A percentile compares a stretch with the other conserved stretches of the same genome.
These are phyloP conservation scores for Leccinum truebloodii DNA, from an alignment of 768 basidiomycete species.

Conservation along the genomic window DNA sequence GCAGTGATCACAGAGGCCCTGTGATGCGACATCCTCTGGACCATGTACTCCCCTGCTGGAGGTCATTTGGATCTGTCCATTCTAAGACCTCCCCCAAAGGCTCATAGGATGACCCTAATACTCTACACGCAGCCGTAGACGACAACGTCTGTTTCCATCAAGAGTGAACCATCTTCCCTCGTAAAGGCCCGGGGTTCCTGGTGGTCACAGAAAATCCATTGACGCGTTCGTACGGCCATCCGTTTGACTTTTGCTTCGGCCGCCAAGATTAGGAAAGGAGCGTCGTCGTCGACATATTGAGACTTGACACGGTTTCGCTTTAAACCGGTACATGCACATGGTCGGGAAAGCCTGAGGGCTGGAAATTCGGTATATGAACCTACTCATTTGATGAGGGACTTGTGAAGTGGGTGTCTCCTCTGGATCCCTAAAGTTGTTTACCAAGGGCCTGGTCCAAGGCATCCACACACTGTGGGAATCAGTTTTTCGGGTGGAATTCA, in stretches of 20 bases:
- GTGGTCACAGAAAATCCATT: neutral
- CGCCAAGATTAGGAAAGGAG: constrained; percentile 32
- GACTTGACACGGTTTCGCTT: neutral
- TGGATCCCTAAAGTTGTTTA: too few relatives aligned
- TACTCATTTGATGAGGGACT: neutral
- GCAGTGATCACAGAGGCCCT: constrained; percentile 6
- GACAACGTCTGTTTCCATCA: constrained; percentile 36
- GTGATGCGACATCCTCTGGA: neutral
- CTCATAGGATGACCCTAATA: constrained; percentile 4
- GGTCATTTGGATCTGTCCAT: neutral
- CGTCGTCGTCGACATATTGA: neutral
- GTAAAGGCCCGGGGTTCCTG: constrained; percentile 25
- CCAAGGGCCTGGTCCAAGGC: too few relatives aligned
- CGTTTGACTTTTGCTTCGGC: constrained; percentile 36
- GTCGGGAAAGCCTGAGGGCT: too few relatives aligned
- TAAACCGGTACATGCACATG: neutral
- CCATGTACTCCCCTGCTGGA: constrained; percentile 4
- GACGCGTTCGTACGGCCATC: neutral
- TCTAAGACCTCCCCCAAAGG: too few relatives aligned
- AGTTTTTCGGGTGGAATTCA: too few relatives aligned
- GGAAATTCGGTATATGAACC: too few relatives aligned
- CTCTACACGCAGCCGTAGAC: constrained; percentile 32
- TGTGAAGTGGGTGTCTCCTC: too few relatives aligned
- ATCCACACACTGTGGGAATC: neutral
- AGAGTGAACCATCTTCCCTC: neutral